phyloP scores from a whole-genome alignment of 345 rosid genomes.

The Eutrema heterophyllum region DNA sequence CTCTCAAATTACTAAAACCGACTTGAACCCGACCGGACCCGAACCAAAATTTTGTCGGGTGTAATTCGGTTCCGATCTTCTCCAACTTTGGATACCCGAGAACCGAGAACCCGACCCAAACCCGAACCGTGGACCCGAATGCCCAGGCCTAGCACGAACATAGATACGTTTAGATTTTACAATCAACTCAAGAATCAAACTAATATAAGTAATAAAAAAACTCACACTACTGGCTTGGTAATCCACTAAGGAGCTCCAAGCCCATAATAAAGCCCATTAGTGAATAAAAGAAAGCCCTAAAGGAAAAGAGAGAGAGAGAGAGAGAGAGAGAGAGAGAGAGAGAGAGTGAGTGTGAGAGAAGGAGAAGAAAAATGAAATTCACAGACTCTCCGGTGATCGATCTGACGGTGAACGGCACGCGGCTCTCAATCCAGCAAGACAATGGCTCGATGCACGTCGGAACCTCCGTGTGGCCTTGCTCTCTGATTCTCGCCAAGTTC shows the following conservation, averaged over 20 bases:
- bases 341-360: background rate
- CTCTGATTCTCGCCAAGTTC: conserved; percentile 84
- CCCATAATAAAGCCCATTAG: conserved; percentile 20
- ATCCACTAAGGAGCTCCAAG: background rate
- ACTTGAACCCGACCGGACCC: too few relatives aligned
- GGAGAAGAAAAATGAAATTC: conserved; percentile 58
- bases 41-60: too few relatives aligned
- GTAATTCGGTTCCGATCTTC: too few relatives aligned
- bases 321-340: background rate
- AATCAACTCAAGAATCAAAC: too few relatives aligned
- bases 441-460: conserved; percentile 88
- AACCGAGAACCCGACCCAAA: too few relatives aligned
- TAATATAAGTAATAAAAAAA: too few relatives aligned
- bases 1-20: too few relatives aligned
- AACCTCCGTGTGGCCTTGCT: conserved; percentile 94
- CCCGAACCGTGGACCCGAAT: too few relatives aligned
- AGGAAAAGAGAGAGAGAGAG: background rate
- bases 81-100: too few relatives aligned
- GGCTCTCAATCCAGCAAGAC: conserved; percentile 75
- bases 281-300: conserved; percentile 1
- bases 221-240: too few relatives aligned
- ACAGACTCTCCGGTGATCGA: conserved; percentile 88
- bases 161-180: too few relatives aligned
- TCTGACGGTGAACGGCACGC: conserved; percentile 50
- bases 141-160: too few relatives aligned